Percentiles rank a stretch among this genome's conserved stretches.
Evolutionary conservation across 1,284 basidiomycete species (phyloP).

Genomic region (Marasmius fiardii): DNA sequence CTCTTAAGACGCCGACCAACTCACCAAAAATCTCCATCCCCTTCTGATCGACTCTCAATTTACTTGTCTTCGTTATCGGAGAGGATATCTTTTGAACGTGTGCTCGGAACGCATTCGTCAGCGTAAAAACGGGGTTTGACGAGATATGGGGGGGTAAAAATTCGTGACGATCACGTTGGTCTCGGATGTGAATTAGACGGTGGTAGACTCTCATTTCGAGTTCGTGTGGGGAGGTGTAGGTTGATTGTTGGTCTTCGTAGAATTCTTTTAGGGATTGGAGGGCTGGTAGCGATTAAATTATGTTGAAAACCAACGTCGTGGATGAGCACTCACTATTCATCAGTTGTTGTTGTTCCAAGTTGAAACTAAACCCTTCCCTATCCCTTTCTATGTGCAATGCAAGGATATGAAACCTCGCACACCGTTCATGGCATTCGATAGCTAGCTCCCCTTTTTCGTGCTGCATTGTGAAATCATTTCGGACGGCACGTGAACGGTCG

Average conservation of each 20-base stretch:
- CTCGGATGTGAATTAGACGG: slow-evolving; percentile 86
- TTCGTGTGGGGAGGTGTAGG: slow-evolving; percentile 75
- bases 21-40: slow-evolving; percentile 69
- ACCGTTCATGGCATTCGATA: slow-evolving; percentile 91
- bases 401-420: slow-evolving; percentile 91
- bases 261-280: slow-evolving; percentile 91
- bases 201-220: slow-evolving; percentile 97
- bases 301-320: too few species aligned
- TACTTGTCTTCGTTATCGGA: slow-evolving; percentile 67
- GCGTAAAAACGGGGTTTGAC: slow-evolving; percentile 72
- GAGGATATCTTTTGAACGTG: slow-evolving; percentile 80
- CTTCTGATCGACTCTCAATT: slow-evolving; percentile 55
- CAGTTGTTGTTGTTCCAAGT: slow-evolving; percentile 84
- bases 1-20: slow-evolving; percentile 50
- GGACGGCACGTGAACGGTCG: slow-evolving; percentile 87
- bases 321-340: slow-evolving; percentile 71
- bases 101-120: slow-evolving; percentile 78
- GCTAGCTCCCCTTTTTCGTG: slow-evolving; percentile 75
- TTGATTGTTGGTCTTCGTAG: slow-evolving; percentile 80
- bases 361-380: slow-evolving; percentile 58
- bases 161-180: slow-evolving; percentile 78
- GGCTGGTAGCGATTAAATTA: slow-evolving; percentile 42
- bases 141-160: slow-evolving; percentile 76
- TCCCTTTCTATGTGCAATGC: slow-evolving; percentile 76
- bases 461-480: slow-evolving; percentile 96